Evolutionary conservation across 805 yeast species (phyloP), one percentile per base, ranked within the genome.

Genomic region (Cyberlindnera mycetangii): DNA sequence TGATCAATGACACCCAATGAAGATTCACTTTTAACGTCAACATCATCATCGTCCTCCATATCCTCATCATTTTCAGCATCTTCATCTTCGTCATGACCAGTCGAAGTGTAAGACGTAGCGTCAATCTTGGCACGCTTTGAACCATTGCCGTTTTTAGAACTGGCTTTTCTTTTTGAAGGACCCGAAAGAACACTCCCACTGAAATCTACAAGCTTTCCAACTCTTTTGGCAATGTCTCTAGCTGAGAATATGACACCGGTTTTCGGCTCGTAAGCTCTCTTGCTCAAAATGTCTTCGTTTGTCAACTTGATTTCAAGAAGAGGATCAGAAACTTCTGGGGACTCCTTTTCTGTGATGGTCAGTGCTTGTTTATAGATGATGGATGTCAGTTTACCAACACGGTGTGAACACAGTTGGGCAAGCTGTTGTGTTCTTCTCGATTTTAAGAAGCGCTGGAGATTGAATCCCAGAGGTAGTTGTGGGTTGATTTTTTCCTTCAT

Each of bases 301-400:
- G 79, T 66, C 31, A 78, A 54, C 1, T 81, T 84, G 14, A 81
- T 71, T 36, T 68, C 58, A 12, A 65, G 56, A 31, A 76, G 62
- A 8, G 73, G 74, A 45, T 74, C 59, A 7, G 46, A 32, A 12
- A 62, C 61, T 16, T 62, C 63, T 7, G 78, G 76, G 5, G 83
- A 75, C 39, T 67, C 68, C 50, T 68, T 71, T 60, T 89, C 97
- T 16, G 85, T 69, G 32, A 74, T 58, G 15, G 64, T 52, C 45
- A 93, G 72, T 4, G 82, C 79, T 10, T 71, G 62, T 37, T 71
- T 70, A 59, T 86, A 92, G 10, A 93, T 72, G 35, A 70, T 64
- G 0, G 93, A 72, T 0, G 95, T 72, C 2, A 85, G 62, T 7
- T 72, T 65, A 3, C 98, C 98, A 25, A 89, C 64, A 42, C 88